Evolutionary conservation across 2,329 filamentous ascomycete genomes (phyloP).

Genomic region (Stemphylium lycopersici): DNA sequence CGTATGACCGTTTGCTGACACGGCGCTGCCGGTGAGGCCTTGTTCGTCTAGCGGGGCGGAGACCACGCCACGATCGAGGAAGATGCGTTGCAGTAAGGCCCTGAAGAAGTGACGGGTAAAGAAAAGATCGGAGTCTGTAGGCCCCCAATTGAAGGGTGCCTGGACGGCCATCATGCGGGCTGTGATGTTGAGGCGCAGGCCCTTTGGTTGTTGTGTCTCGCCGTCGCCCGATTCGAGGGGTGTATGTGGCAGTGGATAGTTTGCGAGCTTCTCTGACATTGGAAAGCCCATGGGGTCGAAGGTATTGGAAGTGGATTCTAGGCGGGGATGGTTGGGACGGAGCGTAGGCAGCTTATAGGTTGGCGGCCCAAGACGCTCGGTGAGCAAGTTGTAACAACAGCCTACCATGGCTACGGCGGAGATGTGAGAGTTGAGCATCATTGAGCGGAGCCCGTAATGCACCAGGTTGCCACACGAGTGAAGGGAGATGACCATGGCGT

Average conservation of each 20-base stretch:
- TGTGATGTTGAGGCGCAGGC: slow-evolving; percentile 90
- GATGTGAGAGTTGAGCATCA: slow-evolving; percentile 82
- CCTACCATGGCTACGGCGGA: slow-evolving; percentile 93
- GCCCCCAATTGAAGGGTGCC: slow-evolving; percentile 90
- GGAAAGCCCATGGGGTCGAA: slow-evolving; percentile 91
- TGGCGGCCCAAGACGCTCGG: slow-evolving; percentile 84
- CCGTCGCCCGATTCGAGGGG: slow-evolving; percentile 20
- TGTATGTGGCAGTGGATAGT: slow-evolving; percentile 48
- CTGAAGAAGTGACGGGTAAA: slow-evolving; percentile 94
- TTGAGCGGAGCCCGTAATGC: slow-evolving; percentile 87
- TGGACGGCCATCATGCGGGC: slow-evolving; percentile 98
- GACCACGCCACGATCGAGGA: slow-evolving; percentile 82
- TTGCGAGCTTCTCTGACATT: slow-evolving; percentile 75
- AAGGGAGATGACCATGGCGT: slow-evolving; percentile 87
- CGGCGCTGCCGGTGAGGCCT: slow-evolving; percentile 47
- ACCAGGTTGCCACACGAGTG: slow-evolving; percentile 98
- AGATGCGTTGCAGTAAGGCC: slow-evolving; percentile 87
- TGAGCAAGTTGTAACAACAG: slow-evolving; percentile 97
- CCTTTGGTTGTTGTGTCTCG: slow-evolving; percentile 44
- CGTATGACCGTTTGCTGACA: slow-evolving; percentile 41
- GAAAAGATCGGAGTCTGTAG: slow-evolving; percentile 79
- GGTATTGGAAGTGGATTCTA: slow-evolving; percentile 70
- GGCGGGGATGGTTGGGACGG: slow-evolving; percentile 74
- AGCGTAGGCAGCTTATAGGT: slow-evolving; percentile 83
- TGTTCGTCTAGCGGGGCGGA: slow-evolving; percentile 55